These are phyloP conservation scores for Chaetomiaceae sp. DNA, from an alignment of 2,329 filamentous ascomycete genomes.

Conservation along the genomic window DNA sequence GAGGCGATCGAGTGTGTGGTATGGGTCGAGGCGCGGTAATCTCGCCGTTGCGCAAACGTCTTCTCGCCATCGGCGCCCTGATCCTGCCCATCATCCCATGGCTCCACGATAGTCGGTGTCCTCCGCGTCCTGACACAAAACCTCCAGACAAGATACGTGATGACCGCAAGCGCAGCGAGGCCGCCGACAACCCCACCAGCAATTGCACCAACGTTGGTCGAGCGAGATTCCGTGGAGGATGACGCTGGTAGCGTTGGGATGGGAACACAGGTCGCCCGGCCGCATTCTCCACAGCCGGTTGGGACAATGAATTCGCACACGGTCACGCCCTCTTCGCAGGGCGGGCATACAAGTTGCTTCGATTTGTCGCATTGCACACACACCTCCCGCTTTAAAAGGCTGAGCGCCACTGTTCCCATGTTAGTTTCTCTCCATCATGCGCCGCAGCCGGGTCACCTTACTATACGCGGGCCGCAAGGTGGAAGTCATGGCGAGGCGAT, in stretches of 20 bases:
- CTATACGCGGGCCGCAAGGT: constrained; percentile 3
- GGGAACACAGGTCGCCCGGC: constrained; percentile 43
- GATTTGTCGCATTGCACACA: constrained; percentile 44
- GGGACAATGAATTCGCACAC: constrained; percentile 45
- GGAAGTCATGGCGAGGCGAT: constrained; percentile 14
- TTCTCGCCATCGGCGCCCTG: constrained; percentile 47
- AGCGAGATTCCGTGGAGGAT: constrained; percentile 21
- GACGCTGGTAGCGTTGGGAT: constrained; percentile 16
- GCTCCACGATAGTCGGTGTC: constrained; percentile 51
- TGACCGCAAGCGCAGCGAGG: constrained; percentile 65
- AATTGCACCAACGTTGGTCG: constrained; percentile 75
- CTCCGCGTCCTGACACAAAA: constrained; percentile 81
- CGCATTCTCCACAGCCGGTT: constrained; percentile 44
- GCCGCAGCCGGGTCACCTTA: neutral
- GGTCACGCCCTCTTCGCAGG: constrained; percentile 37
- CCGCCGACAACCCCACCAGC: constrained; percentile 89
- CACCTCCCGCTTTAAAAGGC: constrained; percentile 23
- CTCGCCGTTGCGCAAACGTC: constrained; percentile 47
- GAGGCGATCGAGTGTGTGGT: constrained; percentile 91
- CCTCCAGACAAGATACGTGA: constrained; percentile 79
- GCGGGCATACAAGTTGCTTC: constrained; percentile 40
- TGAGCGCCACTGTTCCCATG: neutral
- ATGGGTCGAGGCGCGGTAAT: constrained; percentile 71
- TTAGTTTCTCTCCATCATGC: constrained; percentile 5
- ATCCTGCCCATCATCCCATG: constrained; percentile 56